Base-by-base conservation (phyloP, 2,329 filamentous ascomycete species). In the Aspergillus eucalypticola region DNA sequence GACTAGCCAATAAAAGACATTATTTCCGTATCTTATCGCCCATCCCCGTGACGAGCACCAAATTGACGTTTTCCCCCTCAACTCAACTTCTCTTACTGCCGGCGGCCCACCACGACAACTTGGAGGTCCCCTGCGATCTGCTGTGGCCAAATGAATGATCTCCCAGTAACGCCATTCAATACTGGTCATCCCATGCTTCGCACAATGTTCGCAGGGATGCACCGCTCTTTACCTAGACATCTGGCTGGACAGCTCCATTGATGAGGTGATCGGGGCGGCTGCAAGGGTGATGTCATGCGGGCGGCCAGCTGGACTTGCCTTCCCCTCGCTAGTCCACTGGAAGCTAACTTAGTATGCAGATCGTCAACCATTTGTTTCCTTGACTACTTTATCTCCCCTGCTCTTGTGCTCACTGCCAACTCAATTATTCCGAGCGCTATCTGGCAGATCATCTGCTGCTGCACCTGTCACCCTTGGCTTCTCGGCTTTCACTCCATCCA, bases 251-350 rank as follows among this genome's bases (percentile, higher is more conserved):
- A 41, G 25, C 42, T 17, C 17, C 51, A 13, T 17, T 46, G 53
- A 55, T 55, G 53, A 46, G 39, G 53, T 55, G 53, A 29, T 49
- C 10, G 44, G 25, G 25, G 53, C 23, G 51, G 39, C 39, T 55
- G 39, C 53, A 39, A 27, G 53, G 39, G 53, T 55, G 53, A 55
- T 55, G 53, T 55, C 53, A 55, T 55, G 38, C 53, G 53, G 42
- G 46, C 25, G 46, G 44, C 46, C 46, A 50, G 46, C 46, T 49
- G 44, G 44, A 25, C 52, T 55, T 17, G 23, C 53, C 39, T 42
- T 54, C 53, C 53, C 41, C 53, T 55, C 53, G 53, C 53, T 44
- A 46, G 21, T 19, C 27, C 25, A 19, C 10, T 35, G 32, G 23
- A 54, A 25, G 29, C 53, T 55, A 55, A 46, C 39, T 32, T 55